Conservation (phyloP, 1,284 basidiomycete species). For the Ganoderma resinaceum region DNA sequence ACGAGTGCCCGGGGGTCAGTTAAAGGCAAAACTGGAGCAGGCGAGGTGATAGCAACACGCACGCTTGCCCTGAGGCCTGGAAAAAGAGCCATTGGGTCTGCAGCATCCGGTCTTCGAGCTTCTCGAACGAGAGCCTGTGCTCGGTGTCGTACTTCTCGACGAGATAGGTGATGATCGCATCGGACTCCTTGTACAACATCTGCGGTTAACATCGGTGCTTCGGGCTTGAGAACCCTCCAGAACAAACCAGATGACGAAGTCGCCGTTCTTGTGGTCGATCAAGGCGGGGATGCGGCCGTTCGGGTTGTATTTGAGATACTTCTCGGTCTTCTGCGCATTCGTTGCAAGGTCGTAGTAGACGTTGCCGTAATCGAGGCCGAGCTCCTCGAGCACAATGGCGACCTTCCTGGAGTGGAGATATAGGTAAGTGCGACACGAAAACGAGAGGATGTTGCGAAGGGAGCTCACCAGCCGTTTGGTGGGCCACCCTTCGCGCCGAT, state of each 20-base stretch:
- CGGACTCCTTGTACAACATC: constrained; percentile 38
- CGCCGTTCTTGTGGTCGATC: constrained; percentile 42
- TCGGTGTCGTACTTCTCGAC: constrained; percentile 43
- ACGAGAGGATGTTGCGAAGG: not conserved
- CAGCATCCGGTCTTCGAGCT: constrained; percentile 31
- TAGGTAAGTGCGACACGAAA: not conserved
- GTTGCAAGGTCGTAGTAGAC: constrained; percentile 36
- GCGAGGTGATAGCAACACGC: not conserved
- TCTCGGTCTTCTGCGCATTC: constrained; percentile 34
- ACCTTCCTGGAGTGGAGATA: constrained; percentile 26
- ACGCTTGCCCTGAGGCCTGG: constrained; percentile 41
- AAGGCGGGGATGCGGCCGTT: constrained; percentile 40
- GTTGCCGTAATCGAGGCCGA: constrained; percentile 38
- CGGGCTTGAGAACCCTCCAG: not conserved
- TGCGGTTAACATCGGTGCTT: not conserved
- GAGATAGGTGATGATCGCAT: constrained; percentile 44
- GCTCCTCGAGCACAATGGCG: constrained; percentile 36
- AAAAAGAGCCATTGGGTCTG: constrained; percentile 39
- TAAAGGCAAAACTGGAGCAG: not conserved
- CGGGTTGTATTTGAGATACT: constrained; percentile 8
- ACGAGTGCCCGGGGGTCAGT: not conserved
- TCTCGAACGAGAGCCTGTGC: constrained; percentile 38
- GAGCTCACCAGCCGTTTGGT: constrained; percentile 6
- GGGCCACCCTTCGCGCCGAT: not conserved
- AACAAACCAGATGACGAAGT: constrained; percentile 35